Conservation (phyloP, 495 filamentous ascomycete species). For the Glarea lozoyensis region DNA sequence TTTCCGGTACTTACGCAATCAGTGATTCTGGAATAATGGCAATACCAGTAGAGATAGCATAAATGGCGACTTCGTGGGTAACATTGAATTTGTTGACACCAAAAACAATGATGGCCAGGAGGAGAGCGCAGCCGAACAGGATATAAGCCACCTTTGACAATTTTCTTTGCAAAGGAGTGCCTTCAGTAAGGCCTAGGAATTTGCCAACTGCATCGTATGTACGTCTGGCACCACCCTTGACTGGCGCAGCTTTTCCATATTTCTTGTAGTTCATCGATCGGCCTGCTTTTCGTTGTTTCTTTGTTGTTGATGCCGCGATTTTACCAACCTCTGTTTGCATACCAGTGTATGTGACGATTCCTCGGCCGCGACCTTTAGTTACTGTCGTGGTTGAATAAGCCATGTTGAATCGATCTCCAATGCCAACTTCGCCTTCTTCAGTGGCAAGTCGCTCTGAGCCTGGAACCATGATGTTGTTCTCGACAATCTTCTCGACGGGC, state of each 20-base stretch:
- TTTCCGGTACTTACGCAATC: constrained; percentile 40
- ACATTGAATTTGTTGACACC: constrained; percentile 64
- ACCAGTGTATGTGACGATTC: constrained; percentile 60
- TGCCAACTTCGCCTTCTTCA: constrained; percentile 42
- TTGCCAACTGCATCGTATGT: constrained; percentile 55
- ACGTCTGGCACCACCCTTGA: constrained; percentile 47
- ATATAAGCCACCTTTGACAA: constrained; percentile 66
- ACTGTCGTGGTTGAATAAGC: constrained; percentile 61
- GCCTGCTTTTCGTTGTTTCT: constrained; percentile 50
- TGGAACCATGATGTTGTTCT: constrained; percentile 24
- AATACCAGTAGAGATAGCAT: constrained; percentile 67
- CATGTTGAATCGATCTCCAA: constrained; percentile 60
- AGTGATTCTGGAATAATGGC: constrained; percentile 66
- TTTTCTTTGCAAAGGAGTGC: constrained; percentile 77
- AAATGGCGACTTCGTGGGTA: constrained; percentile 66
- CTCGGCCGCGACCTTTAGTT: constrained; percentile 57
- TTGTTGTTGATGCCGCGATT: constrained; percentile 59
- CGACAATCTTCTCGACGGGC: constrained; percentile 36
- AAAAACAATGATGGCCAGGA: constrained; percentile 74
- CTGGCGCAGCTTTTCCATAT: constrained; percentile 46
- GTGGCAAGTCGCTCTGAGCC: constrained; percentile 22
- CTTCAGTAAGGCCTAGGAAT: constrained; percentile 67
- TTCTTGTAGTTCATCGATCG: constrained; percentile 56
- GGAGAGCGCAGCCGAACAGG: constrained; percentile 64
- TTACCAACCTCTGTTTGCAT: constrained; percentile 83